Conservation (phyloP, 805 yeast genomes). For the Nematodospora valgi region DNA sequence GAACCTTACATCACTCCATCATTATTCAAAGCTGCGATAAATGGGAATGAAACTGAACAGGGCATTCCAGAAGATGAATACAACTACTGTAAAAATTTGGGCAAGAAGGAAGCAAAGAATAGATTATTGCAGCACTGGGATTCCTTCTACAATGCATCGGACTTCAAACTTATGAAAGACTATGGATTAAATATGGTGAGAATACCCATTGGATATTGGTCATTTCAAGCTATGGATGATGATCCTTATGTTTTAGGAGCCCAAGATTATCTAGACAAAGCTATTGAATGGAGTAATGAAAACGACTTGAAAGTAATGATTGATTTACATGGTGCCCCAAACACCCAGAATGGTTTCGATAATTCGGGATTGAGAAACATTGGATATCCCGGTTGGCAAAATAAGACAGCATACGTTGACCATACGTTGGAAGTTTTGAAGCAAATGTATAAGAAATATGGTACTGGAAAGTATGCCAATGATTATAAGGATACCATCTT, state of each 20-base stretch:
- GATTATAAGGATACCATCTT: constrained; percentile 30
- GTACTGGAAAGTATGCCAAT: constrained; percentile 20
- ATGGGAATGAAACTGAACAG: constrained; percentile 12
- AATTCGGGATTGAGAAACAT: constrained; percentile 65
- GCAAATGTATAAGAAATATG: constrained; percentile 33
- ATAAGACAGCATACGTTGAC: constrained; percentile 22
- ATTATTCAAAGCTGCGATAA: constrained; percentile 35
- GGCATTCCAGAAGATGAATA: constrained; percentile 60
- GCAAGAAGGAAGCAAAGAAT: constrained; percentile 40
- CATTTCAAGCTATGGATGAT: constrained; percentile 44
- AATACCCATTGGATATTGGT: constrained; percentile 82
- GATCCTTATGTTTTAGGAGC: constrained; percentile 72
- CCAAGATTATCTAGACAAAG: constrained; percentile 57
- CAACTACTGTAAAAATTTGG: constrained; percentile 47
- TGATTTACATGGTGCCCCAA: constrained; percentile 80
- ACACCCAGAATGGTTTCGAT: constrained; percentile 84
- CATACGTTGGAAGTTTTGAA: constrained; percentile 31
- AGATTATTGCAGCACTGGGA: constrained; percentile 54
- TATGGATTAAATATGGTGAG: constrained; percentile 68
- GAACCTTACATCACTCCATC: constrained; percentile 74
- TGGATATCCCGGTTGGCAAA: constrained; percentile 35
- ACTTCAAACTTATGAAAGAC: constrained; percentile 47
- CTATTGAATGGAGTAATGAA: constrained; percentile 63
- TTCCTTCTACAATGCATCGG: constrained; percentile 56
- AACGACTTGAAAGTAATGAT: constrained; percentile 65